Evolutionary conservation across 371 early-diverging fungal genomes (phyloP).

Genomic region (Dipsacomyces acuminosporus): DNA sequence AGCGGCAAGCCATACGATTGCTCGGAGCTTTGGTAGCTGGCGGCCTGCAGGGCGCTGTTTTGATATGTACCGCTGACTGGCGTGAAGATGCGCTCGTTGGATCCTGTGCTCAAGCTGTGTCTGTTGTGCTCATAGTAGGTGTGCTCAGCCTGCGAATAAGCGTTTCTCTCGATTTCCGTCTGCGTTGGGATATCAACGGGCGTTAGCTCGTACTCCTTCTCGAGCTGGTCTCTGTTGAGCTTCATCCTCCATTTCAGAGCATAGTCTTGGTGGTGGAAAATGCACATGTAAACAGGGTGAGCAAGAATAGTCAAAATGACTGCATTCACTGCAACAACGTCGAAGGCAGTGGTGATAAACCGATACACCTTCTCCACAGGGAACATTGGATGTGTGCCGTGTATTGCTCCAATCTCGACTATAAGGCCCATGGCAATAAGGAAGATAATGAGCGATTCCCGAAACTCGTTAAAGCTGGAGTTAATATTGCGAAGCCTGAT

Average conservation of each 20-base stretch:
- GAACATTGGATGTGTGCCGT: slow-evolving; percentile 18
- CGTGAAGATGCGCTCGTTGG: too few relatives aligned
- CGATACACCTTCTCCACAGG: slow-evolving; percentile 20
- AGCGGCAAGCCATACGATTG: too few relatives aligned
- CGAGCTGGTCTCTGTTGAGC: slow-evolving; percentile 29
- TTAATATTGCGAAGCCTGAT: slow-evolving; percentile 46
- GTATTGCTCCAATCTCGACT: slow-evolving; percentile 19
- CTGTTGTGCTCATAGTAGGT: too few relatives aligned
- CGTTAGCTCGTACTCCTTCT: slow-evolving; percentile 27
- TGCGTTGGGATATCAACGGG: too few relatives aligned
- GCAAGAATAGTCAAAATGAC: slow-evolving; percentile 33
- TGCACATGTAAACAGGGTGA: slow-evolving; percentile 30
- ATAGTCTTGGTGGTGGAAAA: slow-evolving; percentile 27
- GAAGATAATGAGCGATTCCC: slow-evolving; percentile 31
- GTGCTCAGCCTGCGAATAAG: too few relatives aligned
- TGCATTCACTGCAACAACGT: slow-evolving; percentile 17
- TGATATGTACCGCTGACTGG: too few relatives aligned
- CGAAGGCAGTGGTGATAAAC: slow-evolving; percentile 33
- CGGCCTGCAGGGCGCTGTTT: too few relatives aligned
- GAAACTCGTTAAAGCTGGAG: slow-evolving; percentile 42
- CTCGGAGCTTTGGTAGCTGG: too few relatives aligned
- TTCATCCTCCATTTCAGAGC: slow-evolving; percentile 32
- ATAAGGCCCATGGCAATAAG: slow-evolving; percentile 18
- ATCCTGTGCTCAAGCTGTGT: too few relatives aligned
- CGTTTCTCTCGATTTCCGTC: too few relatives aligned